Conservation (phyloP, 495 filamentous ascomycete genomes). For the Bombardia bombarda region DNA sequence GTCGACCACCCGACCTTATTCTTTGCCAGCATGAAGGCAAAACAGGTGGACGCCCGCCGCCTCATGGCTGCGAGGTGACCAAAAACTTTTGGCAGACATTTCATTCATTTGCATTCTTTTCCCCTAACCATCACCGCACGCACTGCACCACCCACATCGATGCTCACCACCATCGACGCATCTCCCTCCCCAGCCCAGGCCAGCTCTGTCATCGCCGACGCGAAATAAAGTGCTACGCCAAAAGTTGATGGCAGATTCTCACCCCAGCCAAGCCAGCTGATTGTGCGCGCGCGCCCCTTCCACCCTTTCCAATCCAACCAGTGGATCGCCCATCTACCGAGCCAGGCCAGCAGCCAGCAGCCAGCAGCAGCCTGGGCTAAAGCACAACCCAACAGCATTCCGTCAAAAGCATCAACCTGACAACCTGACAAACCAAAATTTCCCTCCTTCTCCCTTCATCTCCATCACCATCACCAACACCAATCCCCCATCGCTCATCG, state of each 20-base stretch:
- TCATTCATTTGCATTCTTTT: constrained; percentile 11
- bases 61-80: constrained; percentile 28
- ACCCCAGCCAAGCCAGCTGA: constrained; percentile 16
- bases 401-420: constrained; percentile 8
- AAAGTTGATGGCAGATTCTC: constrained; percentile 18
- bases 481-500: background rate
- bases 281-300: constrained; percentile 8
- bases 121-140: constrained; percentile 1
- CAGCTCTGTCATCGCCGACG: constrained; percentile 19
- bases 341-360: constrained; percentile 5
- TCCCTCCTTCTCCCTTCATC: constrained; percentile 7
- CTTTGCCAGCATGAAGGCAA: constrained; percentile 33
- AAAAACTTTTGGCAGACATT: constrained; percentile 22
- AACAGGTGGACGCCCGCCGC: constrained; percentile 29
- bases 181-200: constrained; percentile 11
- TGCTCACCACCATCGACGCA: constrained; percentile 19
- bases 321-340: constrained; percentile 21
- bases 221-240: constrained; percentile 29
- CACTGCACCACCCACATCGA: constrained; percentile 14
- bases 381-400: constrained; percentile 7
- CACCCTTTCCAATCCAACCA: constrained; percentile 15
- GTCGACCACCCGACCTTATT: constrained; percentile 27
- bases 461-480: background rate
- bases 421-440: constrained; percentile 19
- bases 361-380: constrained; percentile 13